Conservation (phyloP, 169 alveolate genomes). For the Theileria sp. region DNA sequence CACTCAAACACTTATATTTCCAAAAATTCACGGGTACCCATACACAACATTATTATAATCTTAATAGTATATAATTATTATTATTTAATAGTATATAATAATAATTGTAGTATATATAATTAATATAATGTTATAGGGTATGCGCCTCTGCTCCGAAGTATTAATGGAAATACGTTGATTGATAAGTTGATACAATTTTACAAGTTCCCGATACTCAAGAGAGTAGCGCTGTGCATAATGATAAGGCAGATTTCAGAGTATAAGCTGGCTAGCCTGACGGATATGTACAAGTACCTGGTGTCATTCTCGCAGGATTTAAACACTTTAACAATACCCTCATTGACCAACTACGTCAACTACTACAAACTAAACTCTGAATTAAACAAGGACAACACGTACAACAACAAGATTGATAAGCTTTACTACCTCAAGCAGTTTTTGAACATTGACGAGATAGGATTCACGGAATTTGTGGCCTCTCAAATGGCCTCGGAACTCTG, state of each 20-base stretch:
- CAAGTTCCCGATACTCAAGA: conserved; percentile 53
- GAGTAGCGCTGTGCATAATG: conserved; percentile 60
- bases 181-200: conserved; percentile 26
- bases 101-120: too few species aligned
- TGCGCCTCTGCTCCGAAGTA: conserved; percentile 10
- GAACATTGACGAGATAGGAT: conserved; percentile 36
- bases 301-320: conserved; percentile 28
- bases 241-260: conserved; percentile 49
- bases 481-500: conserved; percentile 39
- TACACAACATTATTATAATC: conserved; percentile 30
- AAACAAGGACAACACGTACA: neutral
- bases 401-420: conserved; percentile 7
- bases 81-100: too few species aligned
- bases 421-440: conserved; percentile 28
- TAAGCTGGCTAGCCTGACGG: conserved; percentile 17
- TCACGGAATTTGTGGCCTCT: conserved; percentile 64
- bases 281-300: conserved; percentile 41
- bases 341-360: conserved; percentile 7
- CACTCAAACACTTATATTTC: conserved; percentile 86
- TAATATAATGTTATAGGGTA: conserved; percentile 24
- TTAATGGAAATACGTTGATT: neutral
- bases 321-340: neutral
- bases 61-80: too few species aligned
- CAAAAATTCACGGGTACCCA: conserved; percentile 44
- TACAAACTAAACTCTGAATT: neutral